Evolutionary conservation across 371 early-diverging fungal species (phyloP).

Genomic region (Encephalitozoon hellem): DNA sequence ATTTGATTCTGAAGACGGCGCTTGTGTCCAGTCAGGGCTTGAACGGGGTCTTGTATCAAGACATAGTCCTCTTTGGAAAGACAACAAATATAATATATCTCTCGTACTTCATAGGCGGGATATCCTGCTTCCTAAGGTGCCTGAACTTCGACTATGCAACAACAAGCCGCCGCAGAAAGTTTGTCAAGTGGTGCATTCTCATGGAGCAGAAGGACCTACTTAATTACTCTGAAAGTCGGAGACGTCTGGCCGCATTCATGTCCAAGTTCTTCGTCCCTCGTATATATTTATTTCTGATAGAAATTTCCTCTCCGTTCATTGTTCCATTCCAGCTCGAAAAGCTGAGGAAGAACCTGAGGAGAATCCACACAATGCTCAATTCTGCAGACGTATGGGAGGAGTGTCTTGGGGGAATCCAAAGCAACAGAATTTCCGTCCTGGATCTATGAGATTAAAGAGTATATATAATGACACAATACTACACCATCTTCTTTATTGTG

Average conservation of each 20-base stretch:
- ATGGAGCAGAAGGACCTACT: background rate
- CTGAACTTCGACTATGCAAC: background rate
- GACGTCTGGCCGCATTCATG: background rate
- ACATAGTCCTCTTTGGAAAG: background rate
- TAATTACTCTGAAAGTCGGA: background rate
- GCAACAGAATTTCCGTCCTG: background rate
- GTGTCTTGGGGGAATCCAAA: background rate
- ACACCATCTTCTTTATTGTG: background rate
- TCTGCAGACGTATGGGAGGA: background rate
- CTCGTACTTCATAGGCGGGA: constrained; percentile 1
- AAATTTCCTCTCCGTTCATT: background rate
- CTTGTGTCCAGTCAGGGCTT: background rate
- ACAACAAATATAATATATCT: constrained; percentile 1
- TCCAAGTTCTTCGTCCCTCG: background rate
- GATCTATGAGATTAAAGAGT: background rate
- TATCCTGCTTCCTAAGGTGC: background rate
- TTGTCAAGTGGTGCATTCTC: background rate
- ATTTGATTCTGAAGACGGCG: background rate
- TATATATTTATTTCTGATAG: background rate
- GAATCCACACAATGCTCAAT: background rate
- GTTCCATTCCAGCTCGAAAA: background rate
- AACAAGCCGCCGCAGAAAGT: background rate
- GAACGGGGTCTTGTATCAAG: background rate
- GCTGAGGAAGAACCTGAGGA: background rate
- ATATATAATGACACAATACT: too few species aligned